Base-by-base conservation (phyloP, 2,329 filamentous ascomycete species). In the Corinectria fuckeliana region DNA sequence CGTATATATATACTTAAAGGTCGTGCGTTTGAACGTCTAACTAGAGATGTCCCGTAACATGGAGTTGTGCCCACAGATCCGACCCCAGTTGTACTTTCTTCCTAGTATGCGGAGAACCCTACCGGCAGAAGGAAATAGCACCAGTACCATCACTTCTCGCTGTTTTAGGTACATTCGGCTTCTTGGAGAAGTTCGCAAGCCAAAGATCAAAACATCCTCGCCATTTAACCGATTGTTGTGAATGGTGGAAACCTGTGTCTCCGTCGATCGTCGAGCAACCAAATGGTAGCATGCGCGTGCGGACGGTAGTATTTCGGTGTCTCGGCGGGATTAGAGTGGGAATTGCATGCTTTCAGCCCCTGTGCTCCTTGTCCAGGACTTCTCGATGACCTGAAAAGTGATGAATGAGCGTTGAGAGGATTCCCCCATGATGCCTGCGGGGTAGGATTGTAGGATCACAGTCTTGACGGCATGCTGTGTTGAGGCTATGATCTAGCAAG, bases 21-120 rank as follows among this genome's bases (percentile, higher is more conserved):
- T n/a, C n/a, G n/a, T n/a, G n/a, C n/a, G n/a, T n/a, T n/a, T n/a
- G n/a, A n/a, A 45, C 23, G 23, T 30, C 28, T 9, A 20, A 26
- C n/a, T 45, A 26, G 25, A 9, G 25, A 63, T 28, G 44, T 50
- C 54, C 34, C 50, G 16, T 11, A 14, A 45, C 16, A 50, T 18
- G 21, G 21, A 44, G 30, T 26, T 60, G 18, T 25, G 38, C 26
- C 42, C 49, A 16, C 50, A 51, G 42, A 26, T 53, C 44, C 32
- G 41, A 18, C 16, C 25, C 44, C 14, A 11, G 9, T 26, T 18
- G 38, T 6, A 13, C 30, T 32, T 23, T 47, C 18, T 28, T 26
- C 25, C 42, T 16, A 45, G 25, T 13, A 52, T 44, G 65, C 65
- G 65, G 63, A 61, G 65, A 66, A 66, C 49, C 65, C 60, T 30